Base-by-base conservation (phyloP, 352 stramenopile genomes). In the Thraustochytrium sp. region DNA sequence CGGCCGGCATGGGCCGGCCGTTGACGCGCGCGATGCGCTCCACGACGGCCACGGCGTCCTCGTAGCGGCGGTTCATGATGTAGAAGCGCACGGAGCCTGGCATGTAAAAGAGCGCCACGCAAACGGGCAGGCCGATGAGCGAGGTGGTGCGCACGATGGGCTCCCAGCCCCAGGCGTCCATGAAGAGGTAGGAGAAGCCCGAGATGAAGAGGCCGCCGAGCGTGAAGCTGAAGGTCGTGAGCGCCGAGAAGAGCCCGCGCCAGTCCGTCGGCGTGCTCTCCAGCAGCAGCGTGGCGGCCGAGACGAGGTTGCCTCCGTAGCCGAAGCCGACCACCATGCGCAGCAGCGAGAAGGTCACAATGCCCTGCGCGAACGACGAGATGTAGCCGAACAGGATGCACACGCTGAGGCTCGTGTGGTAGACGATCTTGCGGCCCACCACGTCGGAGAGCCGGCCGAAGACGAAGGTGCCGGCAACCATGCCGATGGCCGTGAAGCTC, bases 241-340 rank as follows among this genome's bases (percentile, higher is more conserved):
- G 18, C 46, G 40, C 53, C 5, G 40, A 46, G 1, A 46, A 80
- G 13, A 80, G 13, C 16, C 68, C 68, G 23, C 68, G 68, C 23
- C 40, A 46, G 9, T 5, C 29, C 4, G 31, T 46, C 11, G 48
- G 31, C 34, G 26, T 42, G 49, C 31, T 55, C 34, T 80, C 68
- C 21, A 80, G 34, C 37, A 80, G 44, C n/a, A 80, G 46, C 5
- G 68, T 80, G 3, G 68, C 40, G 36, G 34, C 68, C 23, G 68
- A 55, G 23, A 80, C 40, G 11, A 80, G 26, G 31, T 80, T 80
- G 42, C 68, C 68, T 63, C 68, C 68, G 68, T 80, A 80, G 16
- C 68, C 68, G 2, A 80, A 44, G 23, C 68, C 68, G 8, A 64
- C 23, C 11, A 80, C 76, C 68, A 80, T 80, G 34, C 68, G 46